Conservation (phyloP, 129 eudicot species). For the Mikania micrantha region DNA sequence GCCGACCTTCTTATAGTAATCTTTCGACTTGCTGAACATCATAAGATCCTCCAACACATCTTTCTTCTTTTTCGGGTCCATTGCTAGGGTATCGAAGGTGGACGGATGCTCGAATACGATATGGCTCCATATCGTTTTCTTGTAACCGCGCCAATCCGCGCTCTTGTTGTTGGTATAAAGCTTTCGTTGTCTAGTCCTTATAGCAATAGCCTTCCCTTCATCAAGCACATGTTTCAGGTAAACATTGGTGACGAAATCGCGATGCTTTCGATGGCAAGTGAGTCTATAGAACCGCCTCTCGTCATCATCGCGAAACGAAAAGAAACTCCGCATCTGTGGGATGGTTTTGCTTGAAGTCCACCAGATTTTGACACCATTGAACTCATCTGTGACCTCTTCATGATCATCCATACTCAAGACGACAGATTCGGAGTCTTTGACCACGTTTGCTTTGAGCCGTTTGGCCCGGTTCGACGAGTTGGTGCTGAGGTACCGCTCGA, state of each 20-base stretch:
- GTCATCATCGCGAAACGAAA: constrained; percentile 18
- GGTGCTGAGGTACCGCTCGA: constrained; percentile 43
- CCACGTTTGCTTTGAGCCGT: constrained; percentile 35
- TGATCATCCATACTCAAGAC: constrained; percentile 42
- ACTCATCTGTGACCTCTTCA: constrained; percentile 49
- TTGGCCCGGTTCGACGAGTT: constrained; percentile 31
- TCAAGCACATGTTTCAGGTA: constrained; percentile 44
- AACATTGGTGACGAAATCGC: constrained; percentile 22
- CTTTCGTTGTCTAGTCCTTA: constrained; percentile 34
- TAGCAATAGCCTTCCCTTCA: constrained; percentile 43
- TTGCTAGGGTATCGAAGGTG: constrained; percentile 47
- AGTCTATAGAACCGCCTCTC: constrained; percentile 41
- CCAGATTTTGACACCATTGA: constrained; percentile 29
- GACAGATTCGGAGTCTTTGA: constrained; percentile 23
- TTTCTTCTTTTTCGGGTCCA: constrained; percentile 44
- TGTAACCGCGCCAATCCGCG: constrained; percentile 16
- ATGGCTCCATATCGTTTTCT: constrained; percentile 36
- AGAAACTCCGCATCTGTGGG: constrained; percentile 10
- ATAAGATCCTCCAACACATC: constrained; percentile 42
- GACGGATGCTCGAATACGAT: constrained; percentile 56
- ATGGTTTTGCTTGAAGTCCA: constrained; percentile 31
- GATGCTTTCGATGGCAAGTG: constrained; percentile 31
- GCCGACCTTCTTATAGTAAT: constrained; percentile 45
- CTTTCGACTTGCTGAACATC: constrained; percentile 35
- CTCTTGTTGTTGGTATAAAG: constrained; percentile 42